Evolutionary conservation across 768 basidiomycete species (phyloP).

Genomic region (Lactarius pseudohatsudake): DNA sequence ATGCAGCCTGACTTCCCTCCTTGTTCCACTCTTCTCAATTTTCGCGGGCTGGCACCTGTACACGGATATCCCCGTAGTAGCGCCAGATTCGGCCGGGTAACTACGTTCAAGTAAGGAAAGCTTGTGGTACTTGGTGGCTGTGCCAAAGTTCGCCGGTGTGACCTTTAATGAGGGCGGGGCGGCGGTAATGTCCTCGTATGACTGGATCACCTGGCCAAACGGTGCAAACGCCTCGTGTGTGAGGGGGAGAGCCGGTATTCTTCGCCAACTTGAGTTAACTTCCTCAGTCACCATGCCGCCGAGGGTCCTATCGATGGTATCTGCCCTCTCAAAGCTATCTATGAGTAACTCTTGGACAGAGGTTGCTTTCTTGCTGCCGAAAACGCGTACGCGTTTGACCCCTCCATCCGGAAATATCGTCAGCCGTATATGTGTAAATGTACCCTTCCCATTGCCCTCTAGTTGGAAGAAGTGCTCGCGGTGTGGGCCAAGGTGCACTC

Average conservation of each 20-base stretch:
- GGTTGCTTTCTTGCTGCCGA: slow-evolving; percentile 52
- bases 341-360: slow-evolving; percentile 5
- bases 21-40: slow-evolving; percentile 44
- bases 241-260: slow-evolving; percentile 62
- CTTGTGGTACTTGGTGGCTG: slow-evolving; percentile 92
- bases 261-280: slow-evolving; percentile 13
- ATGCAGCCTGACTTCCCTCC: slow-evolving; percentile 60
- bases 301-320: background rate
- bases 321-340: slow-evolving; percentile 2
- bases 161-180: slow-evolving; percentile 65
- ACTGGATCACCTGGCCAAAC: slow-evolving; percentile 91
- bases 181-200: slow-evolving; percentile 64
- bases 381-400: slow-evolving; percentile 87
- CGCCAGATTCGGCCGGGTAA: slow-evolving; percentile 59
- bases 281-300: background rate
- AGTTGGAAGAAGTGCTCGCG: slow-evolving; percentile 87
- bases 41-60: slow-evolving; percentile 73
- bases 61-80: slow-evolving; percentile 72
- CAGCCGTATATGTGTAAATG: slow-evolving; percentile 82
- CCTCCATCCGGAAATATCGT: slow-evolving; percentile 96
- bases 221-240: slow-evolving; percentile 84
- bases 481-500: slow-evolving; percentile 84
- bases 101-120: slow-evolving; percentile 66
- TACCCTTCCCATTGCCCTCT: slow-evolving; percentile 54
- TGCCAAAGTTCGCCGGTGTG: slow-evolving; percentile 84